Conservation (phyloP, 116 monocot genomes). For the Zostera marina region DNA sequence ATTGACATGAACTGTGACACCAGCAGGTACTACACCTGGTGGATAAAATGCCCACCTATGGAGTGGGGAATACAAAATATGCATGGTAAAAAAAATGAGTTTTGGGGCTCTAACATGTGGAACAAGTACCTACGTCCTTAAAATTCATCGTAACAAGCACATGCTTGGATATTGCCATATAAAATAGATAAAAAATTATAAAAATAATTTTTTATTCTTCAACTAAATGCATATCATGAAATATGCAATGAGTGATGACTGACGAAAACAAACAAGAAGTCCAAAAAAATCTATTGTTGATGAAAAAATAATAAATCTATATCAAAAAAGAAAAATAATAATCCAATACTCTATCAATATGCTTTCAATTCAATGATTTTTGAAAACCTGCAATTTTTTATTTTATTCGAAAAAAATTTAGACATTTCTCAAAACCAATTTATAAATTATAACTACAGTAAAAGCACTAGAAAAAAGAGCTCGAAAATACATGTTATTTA, state of each 20-base stretch:
- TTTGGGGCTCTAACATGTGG: neutral
- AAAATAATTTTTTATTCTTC: neutral
- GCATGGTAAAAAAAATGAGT: neutral
- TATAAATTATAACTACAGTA: no score
- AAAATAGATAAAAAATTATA: no score
- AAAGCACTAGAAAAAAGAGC: no score
- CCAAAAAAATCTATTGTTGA: neutral
- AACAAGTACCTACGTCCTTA: neutral
- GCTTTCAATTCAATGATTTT: neutral
- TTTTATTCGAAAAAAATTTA: no score
- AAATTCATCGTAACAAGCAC: neutral
- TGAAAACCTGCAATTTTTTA: no score
- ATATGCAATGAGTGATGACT: neutral
- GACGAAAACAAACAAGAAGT: neutral
- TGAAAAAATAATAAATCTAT: neutral
- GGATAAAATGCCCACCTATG: constrained; percentile 97
- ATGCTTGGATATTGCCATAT: no score
- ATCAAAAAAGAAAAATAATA: neutral
- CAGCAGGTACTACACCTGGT: constrained; percentile 86
- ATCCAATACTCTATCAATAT: neutral
- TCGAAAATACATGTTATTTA: no score
- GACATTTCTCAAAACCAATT: no score
- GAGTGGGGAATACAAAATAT: neutral
- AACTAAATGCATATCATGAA: neutral
- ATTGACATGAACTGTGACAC: constrained; percentile 91